Evolutionary conservation across 2,329 filamentous ascomycete genomes (phyloP).

Genomic region (Bipolaris gigantea): DNA sequence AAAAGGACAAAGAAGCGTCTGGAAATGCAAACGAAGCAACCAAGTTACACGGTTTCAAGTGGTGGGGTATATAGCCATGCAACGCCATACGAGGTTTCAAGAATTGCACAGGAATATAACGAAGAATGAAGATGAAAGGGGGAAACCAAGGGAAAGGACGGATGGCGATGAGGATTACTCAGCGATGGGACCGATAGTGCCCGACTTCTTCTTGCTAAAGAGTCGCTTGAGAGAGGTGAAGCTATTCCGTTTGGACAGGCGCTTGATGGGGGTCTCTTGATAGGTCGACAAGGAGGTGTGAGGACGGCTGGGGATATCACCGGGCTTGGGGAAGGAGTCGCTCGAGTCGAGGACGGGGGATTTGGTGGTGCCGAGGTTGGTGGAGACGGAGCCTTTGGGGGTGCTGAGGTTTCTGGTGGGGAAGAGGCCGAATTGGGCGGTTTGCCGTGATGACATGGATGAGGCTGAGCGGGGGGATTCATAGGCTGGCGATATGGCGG

Average conservation of each 20-base stretch:
- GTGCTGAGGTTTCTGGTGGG: slow-evolving; percentile 38
- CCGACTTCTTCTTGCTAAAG: slow-evolving; percentile 42
- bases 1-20: background rate
- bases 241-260: slow-evolving; percentile 38
- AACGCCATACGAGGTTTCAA: slow-evolving; percentile 27
- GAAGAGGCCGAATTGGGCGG: slow-evolving; percentile 41
- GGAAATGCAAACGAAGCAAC: slow-evolving; percentile 11
- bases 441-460: slow-evolving; percentile 34
- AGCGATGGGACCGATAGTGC: slow-evolving; percentile 38
- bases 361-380: slow-evolving; percentile 28
- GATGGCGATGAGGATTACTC: slow-evolving; percentile 23
- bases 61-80: slow-evolving; percentile 39
- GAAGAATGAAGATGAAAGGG: slow-evolving; percentile 1
- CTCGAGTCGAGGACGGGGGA: slow-evolving; percentile 26
- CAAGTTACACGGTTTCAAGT: slow-evolving; percentile 16
- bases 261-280: slow-evolving; percentile 22
- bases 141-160: background rate
- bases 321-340: slow-evolving; percentile 18
- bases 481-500: slow-evolving; percentile 33
- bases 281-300: slow-evolving; percentile 36
- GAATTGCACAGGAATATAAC: slow-evolving; percentile 19
- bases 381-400: slow-evolving; percentile 37
- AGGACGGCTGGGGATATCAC: slow-evolving; percentile 27
- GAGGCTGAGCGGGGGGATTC: slow-evolving; percentile 36
- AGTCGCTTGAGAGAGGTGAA: slow-evolving; percentile 41